Evolutionary conservation across 1,284 basidiomycete genomes (phyloP), one percentile per base, ranked within the genome.

Genomic region (Fomitopsis schrenkii): DNA sequence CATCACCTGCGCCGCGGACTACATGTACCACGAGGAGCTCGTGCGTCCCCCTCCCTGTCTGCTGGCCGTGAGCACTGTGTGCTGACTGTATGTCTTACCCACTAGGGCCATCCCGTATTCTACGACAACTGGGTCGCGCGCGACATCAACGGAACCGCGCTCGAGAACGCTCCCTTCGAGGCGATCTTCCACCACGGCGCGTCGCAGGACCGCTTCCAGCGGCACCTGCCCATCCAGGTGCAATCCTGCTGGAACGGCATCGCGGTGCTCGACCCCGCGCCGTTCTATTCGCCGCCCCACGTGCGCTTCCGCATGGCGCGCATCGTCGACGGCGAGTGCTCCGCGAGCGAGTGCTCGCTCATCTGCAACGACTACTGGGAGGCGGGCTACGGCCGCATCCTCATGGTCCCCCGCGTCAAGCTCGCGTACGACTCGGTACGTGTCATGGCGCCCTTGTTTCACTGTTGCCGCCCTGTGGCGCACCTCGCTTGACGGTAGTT

Each of bases 121-220:
- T 97, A 97, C 78, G 95, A 97, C 73, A 97, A 97, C 75, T 97
- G 95, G 95, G 95, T 98, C 40, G 95, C 95, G 1, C 85, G 95
- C 54, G 95, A 98, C 75, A 93, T 97, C 78, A 98, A 98, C 76
- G 95, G 95, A 40, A 97, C 95, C 0, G 95, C 95, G 0, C 82
- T 98, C 59, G 95, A 97, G 75, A 98, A 98, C 73, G 95, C 94
- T 0, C 95, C 95, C 0, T 98, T 98, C 68, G 95, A 97, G 75
- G 78, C 83, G 64, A 89, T 98, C 64, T 97, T 98, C 83, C 93
- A 93, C 72, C 88, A 97, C 71, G 72, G 82, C 17, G 77, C 84
- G 38, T 92, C 90, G 1, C 83, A 86, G 30, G 80, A 86, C 60
- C 86, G 93, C 41, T 98, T 95, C 84, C 91, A 94, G 75, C 81